Evolutionary conservation across 768 basidiomycete genomes (phyloP).

Genomic region (Lactarius sanguifluus): DNA sequence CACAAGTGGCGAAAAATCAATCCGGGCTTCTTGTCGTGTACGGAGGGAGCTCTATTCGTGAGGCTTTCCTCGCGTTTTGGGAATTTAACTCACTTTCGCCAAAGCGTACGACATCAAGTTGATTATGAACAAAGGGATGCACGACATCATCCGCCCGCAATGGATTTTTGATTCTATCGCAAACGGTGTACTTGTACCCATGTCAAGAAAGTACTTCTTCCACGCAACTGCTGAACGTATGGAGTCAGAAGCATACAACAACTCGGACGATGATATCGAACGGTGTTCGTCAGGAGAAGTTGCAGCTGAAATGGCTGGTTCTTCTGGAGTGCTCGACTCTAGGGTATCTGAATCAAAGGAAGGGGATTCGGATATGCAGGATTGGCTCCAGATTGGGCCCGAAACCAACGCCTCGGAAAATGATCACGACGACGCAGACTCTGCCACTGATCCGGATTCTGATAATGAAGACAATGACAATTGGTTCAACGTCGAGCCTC

Average conservation of each 20-base stretch:
- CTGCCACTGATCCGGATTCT: slow-evolving; percentile 64
- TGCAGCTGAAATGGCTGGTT: neutral
- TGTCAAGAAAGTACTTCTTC: slow-evolving; percentile 81
- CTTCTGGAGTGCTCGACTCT: neutral
- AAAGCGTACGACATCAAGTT: slow-evolving; percentile 72
- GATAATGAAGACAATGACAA: slow-evolving; percentile 59
- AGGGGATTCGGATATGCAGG: slow-evolving; percentile 34
- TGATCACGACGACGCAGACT: slow-evolving; percentile 43
- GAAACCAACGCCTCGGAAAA: slow-evolving; percentile 35
- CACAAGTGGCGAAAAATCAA: slow-evolving; percentile 59
- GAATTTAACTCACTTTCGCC: slow-evolving; percentile 1
- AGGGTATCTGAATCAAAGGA: slow-evolving; percentile 34
- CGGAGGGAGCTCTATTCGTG: slow-evolving; percentile 67
- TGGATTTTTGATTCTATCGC: slow-evolving; percentile 85
- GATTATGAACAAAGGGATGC: slow-evolving; percentile 64
- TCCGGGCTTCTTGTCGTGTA: slow-evolving; percentile 61
- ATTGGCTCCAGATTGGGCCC: slow-evolving; percentile 32
- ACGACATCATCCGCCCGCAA: slow-evolving; percentile 73
- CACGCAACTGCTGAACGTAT: slow-evolving; percentile 58
- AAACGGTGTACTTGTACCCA: slow-evolving; percentile 52
- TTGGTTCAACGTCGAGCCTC: slow-evolving; percentile 38
- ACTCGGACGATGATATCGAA: slow-evolving; percentile 11
- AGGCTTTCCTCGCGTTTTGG: slow-evolving; percentile 30
- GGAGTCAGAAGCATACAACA: slow-evolving; percentile 51
- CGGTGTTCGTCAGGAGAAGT: neutral